Evolutionary conservation across 352 stramenopile genomes (phyloP).

Genomic region (Pythium angustatum): DNA sequence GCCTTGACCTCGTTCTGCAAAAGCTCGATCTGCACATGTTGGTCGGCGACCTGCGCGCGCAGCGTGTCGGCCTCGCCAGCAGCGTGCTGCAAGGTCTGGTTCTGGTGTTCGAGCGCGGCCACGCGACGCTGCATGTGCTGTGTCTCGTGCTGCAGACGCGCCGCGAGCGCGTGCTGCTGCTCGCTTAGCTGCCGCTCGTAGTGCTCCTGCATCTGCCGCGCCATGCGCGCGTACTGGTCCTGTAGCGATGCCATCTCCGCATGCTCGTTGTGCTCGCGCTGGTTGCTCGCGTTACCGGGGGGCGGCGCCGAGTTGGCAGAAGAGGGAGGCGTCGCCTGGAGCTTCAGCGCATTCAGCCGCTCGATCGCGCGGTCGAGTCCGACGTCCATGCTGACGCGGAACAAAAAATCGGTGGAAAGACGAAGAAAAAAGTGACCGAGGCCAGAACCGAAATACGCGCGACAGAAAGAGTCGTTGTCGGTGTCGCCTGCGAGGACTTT

Average conservation of each 20-base stretch:
- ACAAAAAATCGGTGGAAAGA: neutral
- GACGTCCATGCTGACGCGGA: slow-evolving; percentile 29
- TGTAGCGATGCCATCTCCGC: slow-evolving; percentile 6
- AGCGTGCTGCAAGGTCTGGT: slow-evolving; percentile 47
- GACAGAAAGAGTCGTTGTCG: slow-evolving; percentile 1
- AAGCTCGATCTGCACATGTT: slow-evolving; percentile 67
- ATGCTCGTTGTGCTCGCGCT: slow-evolving; percentile 6
- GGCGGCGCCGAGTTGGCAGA: neutral
- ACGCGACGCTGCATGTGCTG: slow-evolving; percentile 45
- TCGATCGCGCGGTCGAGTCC: slow-evolving; percentile 74
- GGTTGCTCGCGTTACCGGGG: slow-evolving; percentile 7
- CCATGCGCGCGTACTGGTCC: slow-evolving; percentile 22
- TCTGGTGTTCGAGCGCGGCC: slow-evolving; percentile 54
- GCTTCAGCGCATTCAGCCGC: slow-evolving; percentile 69
- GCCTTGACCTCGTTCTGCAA: slow-evolving; percentile 73
- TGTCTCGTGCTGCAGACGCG: slow-evolving; percentile 55
- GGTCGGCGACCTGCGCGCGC: slow-evolving; percentile 47
- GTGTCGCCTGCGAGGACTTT: no score
- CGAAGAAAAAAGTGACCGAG: slow-evolving; percentile 6
- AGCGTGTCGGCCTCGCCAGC: slow-evolving; percentile 47
- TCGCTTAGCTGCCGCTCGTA: slow-evolving; percentile 43
- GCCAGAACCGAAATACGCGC: neutral
- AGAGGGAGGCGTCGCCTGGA: slow-evolving; percentile 20
- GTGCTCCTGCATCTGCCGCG: slow-evolving; percentile 49
- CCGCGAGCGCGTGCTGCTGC: slow-evolving; percentile 44